Evolutionary conservation across 208 protist species (phyloP).

Genomic region (Trypanosoma theileri): DNA sequence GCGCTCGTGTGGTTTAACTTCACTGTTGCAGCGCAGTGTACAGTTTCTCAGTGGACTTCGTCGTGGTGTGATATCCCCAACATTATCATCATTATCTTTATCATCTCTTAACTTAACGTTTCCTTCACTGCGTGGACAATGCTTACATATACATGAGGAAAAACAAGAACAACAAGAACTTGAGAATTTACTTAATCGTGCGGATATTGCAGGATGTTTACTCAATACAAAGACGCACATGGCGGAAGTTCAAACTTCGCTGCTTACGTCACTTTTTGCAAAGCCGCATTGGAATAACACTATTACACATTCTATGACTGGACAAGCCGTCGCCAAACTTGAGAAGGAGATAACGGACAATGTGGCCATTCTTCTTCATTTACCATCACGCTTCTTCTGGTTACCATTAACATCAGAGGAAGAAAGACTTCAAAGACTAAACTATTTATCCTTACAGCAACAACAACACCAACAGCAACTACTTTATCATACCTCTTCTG

Average conservation of each 20-base stretch:
- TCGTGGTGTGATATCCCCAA: background rate
- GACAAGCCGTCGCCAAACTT: background rate
- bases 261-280: slow-evolving; percentile 15
- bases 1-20: background rate
- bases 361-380: slow-evolving; percentile 31
- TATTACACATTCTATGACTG: slow-evolving; percentile 7
- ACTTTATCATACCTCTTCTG: background rate
- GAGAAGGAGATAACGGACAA: slow-evolving; percentile 38
- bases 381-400: slow-evolving; percentile 52
- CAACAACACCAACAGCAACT: background rate
- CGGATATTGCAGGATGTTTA: slow-evolving; percentile 4
- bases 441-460: background rate
- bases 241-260: slow-evolving; percentile 17
- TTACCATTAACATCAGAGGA: background rate
- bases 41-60: slow-evolving; percentile 15
- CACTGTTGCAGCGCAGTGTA: slow-evolving; percentile 8
- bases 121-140: background rate
- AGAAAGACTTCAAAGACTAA: background rate
- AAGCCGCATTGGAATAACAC: slow-evolving; percentile 19
- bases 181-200: background rate
- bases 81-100: background rate
- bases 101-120: background rate
- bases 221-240: slow-evolving; percentile 1
- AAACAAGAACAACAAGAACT: slow-evolving; percentile 1
- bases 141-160: background rate